Evolutionary conservation across 1,284 basidiomycete species (phyloP).

Genomic region (Pseudozyma pruni): DNA sequence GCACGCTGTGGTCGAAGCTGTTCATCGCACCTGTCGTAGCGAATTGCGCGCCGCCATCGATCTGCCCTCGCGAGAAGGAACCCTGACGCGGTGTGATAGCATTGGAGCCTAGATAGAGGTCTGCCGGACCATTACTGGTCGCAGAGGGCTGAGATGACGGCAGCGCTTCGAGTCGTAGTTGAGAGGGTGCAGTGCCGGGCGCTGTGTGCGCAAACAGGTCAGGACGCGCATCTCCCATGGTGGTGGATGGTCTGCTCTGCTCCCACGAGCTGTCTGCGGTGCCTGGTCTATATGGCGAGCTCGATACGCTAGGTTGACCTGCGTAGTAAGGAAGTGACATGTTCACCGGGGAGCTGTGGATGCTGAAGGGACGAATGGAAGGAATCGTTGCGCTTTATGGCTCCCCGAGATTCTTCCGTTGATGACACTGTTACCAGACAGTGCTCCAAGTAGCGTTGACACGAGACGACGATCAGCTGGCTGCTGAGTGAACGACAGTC

Average conservation of each 20-base stretch:
- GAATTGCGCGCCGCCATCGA: constrained; percentile 15
- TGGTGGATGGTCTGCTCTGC: constrained; percentile 13
- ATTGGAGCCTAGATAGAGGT: constrained; percentile 19
- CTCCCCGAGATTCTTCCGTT: too few species aligned
- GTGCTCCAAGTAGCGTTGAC: constrained; percentile 11
- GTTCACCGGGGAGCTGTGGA: too few species aligned
- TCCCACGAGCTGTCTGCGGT: constrained; percentile 38
- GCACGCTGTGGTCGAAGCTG: constrained; percentile 15
- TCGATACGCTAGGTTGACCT: constrained; percentile 19
- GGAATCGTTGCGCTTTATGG: neutral
- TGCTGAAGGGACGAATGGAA: too few species aligned
- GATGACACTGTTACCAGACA: constrained; percentile 26
- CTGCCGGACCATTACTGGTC: constrained; percentile 8
- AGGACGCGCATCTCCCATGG: constrained; percentile 21
- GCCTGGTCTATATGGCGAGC: constrained; percentile 30
- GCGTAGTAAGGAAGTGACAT: constrained; percentile 40
- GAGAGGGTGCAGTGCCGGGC: constrained; percentile 6
- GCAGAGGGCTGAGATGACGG: constrained; percentile 17
- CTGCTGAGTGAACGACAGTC: neutral
- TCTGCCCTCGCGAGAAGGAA: constrained; percentile 29
- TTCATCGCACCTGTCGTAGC: constrained; percentile 8
- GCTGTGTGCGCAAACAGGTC: constrained; percentile 24
- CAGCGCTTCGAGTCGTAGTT: constrained; percentile 23
- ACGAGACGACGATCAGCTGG: neutral
- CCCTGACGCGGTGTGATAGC: constrained; percentile 34